Conservation (phyloP, 2,329 filamentous ascomycete species). For the Thelonectria rubi region DNA sequence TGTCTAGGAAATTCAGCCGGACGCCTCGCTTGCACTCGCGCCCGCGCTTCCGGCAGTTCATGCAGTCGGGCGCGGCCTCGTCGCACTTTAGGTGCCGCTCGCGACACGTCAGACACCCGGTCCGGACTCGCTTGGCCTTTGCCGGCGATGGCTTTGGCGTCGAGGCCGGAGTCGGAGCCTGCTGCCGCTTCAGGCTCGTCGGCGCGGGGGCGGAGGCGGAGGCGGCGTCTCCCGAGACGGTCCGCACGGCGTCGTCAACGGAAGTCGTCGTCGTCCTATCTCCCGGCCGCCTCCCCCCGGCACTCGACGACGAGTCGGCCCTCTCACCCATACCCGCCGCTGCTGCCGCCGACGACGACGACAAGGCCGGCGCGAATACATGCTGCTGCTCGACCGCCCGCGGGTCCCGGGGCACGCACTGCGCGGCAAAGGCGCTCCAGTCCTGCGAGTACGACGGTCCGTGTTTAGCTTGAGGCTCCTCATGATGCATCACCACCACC, state of each 20-base stretch:
- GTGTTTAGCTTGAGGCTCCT: conserved; percentile 31
- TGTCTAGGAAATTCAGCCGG: conserved; percentile 91
- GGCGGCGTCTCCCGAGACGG: too few relatives aligned
- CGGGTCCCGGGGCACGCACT: conserved; percentile 16
- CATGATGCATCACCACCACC: conserved; percentile 42
- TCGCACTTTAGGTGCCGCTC: conserved; percentile 93
- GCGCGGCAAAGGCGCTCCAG: conserved; percentile 29
- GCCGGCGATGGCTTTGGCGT: conserved; percentile 13
- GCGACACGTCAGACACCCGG: conserved; percentile 89
- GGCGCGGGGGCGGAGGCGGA: too few relatives aligned
- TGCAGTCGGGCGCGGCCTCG: conserved; percentile 69
- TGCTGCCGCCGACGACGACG: conserved; percentile 19
- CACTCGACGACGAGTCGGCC: too few relatives aligned
- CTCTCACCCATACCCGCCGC: too few relatives aligned
- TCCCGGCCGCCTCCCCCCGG: too few relatives aligned
- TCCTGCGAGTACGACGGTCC: conserved; percentile 25
- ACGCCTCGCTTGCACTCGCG: conserved; percentile 86
- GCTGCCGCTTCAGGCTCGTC: neutral
- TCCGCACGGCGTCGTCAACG: too few relatives aligned
- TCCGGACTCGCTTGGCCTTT: conserved; percentile 80
- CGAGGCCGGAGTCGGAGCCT: neutral
- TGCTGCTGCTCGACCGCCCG: neutral
- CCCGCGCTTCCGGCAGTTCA: conserved; percentile 90
- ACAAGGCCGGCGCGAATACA: conserved; percentile 11
- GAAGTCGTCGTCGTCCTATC: too few relatives aligned